A percentile compares a stretch with the other conserved stretches of the same genome.
Evolutionary conservation across 2,329 filamentous ascomycete species (phyloP).

Genomic region (Aspergillus niger): DNA sequence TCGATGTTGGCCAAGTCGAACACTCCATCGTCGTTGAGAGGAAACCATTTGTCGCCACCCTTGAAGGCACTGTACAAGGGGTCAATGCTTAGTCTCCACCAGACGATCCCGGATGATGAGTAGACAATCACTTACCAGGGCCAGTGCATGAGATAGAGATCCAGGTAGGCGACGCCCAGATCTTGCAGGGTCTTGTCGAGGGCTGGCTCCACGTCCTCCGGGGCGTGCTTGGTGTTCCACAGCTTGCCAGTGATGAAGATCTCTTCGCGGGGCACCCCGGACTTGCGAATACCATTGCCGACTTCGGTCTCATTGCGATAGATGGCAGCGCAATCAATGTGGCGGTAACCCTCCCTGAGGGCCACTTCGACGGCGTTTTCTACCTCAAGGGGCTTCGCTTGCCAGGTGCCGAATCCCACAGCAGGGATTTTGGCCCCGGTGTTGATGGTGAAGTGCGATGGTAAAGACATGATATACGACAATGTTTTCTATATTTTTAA

Average conservation of each 20-base stretch:
- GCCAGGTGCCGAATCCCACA: slow-evolving; percentile 1
- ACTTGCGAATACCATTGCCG: slow-evolving; percentile 64
- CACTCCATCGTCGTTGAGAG: slow-evolving; percentile 23
- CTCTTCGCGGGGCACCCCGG: slow-evolving; percentile 64
- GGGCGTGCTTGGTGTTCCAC: slow-evolving; percentile 71
- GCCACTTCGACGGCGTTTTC: neutral
- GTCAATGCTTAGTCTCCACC: neutral
- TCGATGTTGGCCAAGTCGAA: slow-evolving; percentile 26
- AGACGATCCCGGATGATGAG: neutral
- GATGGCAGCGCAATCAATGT: slow-evolving; percentile 55
- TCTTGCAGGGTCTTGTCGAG: slow-evolving; percentile 62
- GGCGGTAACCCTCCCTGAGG: slow-evolving; percentile 57
- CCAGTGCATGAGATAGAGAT: slow-evolving; percentile 4
- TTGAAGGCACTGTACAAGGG: slow-evolving; percentile 22
- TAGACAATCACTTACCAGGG: slow-evolving; percentile 24
- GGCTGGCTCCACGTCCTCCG: slow-evolving; percentile 63
- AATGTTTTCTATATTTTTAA: neutral
- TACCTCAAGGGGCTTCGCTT: neutral
- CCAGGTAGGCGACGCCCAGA: slow-evolving; percentile 42
- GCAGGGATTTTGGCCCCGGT: neutral
- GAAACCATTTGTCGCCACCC: slow-evolving; percentile 27
- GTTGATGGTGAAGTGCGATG: slow-evolving; percentile 31
- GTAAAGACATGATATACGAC: slow-evolving; percentile 14
- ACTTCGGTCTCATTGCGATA: slow-evolving; percentile 77
- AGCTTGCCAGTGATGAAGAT: slow-evolving; percentile 81